Evolutionary conservation across 116 monocot species (phyloP).

Genomic region (Iris pallida): DNA sequence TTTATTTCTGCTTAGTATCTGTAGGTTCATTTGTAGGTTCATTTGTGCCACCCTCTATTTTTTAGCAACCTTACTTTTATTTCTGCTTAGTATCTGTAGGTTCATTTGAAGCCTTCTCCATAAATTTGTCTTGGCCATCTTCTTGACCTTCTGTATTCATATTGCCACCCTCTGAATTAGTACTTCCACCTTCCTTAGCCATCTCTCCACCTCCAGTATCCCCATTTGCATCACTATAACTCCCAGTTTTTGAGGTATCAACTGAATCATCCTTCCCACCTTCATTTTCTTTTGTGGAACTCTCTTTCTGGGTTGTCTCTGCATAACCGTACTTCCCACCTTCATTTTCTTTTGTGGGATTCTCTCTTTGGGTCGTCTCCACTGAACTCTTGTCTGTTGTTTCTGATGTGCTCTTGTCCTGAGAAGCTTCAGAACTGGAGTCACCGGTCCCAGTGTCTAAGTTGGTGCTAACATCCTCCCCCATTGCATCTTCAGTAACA

Average conservation of each 20-base stretch:
- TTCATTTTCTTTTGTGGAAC: slow-evolving; percentile 7
- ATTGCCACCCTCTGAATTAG: slow-evolving; percentile 8
- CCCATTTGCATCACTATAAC: slow-evolving; percentile 44
- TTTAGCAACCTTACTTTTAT: no score
- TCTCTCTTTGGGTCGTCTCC: not conserved
- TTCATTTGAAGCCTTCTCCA: slow-evolving; percentile 9
- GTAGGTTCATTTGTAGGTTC: slow-evolving; percentile 6
- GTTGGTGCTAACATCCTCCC: slow-evolving; percentile 19
- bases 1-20: not conserved
- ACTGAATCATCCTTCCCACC: slow-evolving; percentile 26
- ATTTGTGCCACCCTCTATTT: no score
- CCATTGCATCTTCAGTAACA: slow-evolving; percentile 22
- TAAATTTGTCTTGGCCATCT: slow-evolving; percentile 18
- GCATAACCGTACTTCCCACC: no score
- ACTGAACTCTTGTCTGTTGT: slow-evolving; percentile 29
- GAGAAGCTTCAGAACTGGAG: slow-evolving; percentile 14
- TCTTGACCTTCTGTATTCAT: slow-evolving; percentile 11
- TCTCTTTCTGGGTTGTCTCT: no score
- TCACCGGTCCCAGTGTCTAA: slow-evolving; percentile 13
- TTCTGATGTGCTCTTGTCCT: slow-evolving; percentile 21
- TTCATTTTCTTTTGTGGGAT: slow-evolving; percentile 5
- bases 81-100: not conserved
- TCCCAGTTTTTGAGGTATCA: slow-evolving; percentile 21
- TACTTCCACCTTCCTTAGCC: slow-evolving; percentile 16
- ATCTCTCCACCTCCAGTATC: slow-evolving; percentile 28